These are phyloP conservation scores for Penicillium hordei DNA, from an alignment of 2,329 filamentous ascomycete species.

Conservation along the genomic window DNA sequence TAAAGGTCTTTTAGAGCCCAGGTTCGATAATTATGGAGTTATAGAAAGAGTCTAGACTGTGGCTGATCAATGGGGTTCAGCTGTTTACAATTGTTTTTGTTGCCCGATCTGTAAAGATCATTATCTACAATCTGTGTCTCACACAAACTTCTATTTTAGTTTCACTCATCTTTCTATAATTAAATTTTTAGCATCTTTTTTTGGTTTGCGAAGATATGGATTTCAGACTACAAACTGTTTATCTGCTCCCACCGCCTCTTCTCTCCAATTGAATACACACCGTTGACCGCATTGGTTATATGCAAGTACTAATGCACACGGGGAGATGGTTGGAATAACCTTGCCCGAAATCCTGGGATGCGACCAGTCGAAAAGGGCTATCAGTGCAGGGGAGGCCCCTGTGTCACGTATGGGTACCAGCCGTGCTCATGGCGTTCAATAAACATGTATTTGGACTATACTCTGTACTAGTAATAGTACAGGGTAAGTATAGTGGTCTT, in stretches of 20 bases:
- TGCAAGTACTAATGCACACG: neutral
- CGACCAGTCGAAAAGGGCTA: conserved; percentile 13
- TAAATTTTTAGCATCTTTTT: neutral
- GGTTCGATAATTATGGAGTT: neutral
- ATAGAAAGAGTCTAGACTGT: conserved; percentile 5
- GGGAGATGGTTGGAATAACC: conserved; percentile 14
- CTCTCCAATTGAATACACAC: neutral
- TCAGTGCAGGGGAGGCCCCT: conserved; percentile 13
- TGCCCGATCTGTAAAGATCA: neutral
- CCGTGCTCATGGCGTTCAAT: neutral
- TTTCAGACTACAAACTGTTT: neutral
- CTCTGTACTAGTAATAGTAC: neutral
- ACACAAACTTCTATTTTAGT: neutral
- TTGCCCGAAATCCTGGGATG: conserved; percentile 14
- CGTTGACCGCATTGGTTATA: neutral
- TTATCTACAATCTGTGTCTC: neutral
- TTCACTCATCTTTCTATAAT: neutral
- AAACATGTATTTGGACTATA: neutral
- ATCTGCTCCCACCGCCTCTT: conserved; percentile 17
- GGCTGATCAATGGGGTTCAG: neutral
- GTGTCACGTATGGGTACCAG: neutral
- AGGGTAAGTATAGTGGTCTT: neutral
- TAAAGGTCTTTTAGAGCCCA: conserved; percentile 4
- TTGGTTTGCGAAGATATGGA: neutral
- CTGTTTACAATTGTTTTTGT: neutral